A percentile compares a stretch with the other conserved stretches of the same genome.
phyloP scores from a whole-genome alignment of 2,329 filamentous ascomycete species.

The Kalaharituber pfeilii region DNA sequence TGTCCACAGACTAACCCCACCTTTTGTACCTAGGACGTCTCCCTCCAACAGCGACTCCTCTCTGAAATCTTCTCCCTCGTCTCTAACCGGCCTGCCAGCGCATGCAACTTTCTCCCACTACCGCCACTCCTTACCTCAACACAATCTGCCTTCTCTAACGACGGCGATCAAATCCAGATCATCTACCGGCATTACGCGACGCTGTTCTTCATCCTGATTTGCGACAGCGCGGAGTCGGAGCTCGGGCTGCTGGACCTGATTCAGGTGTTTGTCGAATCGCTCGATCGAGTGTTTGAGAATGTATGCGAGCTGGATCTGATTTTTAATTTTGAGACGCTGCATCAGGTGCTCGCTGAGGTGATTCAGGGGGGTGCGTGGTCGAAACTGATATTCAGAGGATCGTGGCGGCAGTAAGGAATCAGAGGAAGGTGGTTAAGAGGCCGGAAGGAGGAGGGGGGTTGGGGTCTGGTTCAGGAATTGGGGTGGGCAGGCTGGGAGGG shows the following conservation, averaged over 20 bases:
- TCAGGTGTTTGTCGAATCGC: slow-evolving; percentile 90
- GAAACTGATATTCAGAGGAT: slow-evolving; percentile 83
- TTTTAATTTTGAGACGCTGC: slow-evolving; percentile 95
- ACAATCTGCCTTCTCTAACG: slow-evolving; percentile 33
- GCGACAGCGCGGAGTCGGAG: slow-evolving; percentile 86
- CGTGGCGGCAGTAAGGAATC: slow-evolving; percentile 56
- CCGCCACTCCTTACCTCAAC: slow-evolving; percentile 35
- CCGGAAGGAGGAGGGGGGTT: slow-evolving; percentile 8
- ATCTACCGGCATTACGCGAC: slow-evolving; percentile 98
- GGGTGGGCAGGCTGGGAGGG: slow-evolving; percentile 1
- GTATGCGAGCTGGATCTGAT: slow-evolving; percentile 97
- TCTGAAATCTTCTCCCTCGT: slow-evolving; percentile 95
- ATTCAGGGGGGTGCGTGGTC: slow-evolving; percentile 88
- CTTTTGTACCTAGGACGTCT: slow-evolving; percentile 63
- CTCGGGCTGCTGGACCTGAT: slow-evolving; percentile 91
- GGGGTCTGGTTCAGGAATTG: not conserved
- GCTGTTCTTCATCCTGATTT: slow-evolving; percentile 96
- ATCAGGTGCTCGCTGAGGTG: slow-evolving; percentile 83
- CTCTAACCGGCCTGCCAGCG: slow-evolving; percentile 72
- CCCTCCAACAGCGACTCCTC: slow-evolving; percentile 90
- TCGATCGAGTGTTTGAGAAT: slow-evolving; percentile 92
- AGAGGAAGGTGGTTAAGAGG: slow-evolving; percentile 14
- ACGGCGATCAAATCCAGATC: slow-evolving; percentile 71
- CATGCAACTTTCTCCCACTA: slow-evolving; percentile 92
- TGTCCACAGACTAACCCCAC: not conserved